Percentiles rank a stretch among this genome's conserved stretches.
phyloP scores from a whole-genome alignment of 257 asterid species.

The Marsdenia floribunda region DNA sequence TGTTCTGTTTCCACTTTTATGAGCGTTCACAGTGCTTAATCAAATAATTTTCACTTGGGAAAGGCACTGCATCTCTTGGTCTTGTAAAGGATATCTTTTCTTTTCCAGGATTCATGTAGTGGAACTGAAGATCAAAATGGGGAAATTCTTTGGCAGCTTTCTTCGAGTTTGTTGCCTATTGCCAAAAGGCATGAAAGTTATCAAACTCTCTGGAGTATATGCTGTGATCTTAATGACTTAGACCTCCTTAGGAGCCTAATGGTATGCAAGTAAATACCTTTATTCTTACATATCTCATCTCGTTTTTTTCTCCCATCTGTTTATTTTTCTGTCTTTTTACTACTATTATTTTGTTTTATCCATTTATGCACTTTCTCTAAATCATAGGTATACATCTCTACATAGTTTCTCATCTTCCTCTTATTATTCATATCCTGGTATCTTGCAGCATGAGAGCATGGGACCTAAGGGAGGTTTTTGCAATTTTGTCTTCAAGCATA shows the following conservation, averaged over 20 bases:
- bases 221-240: conserved; percentile 62
- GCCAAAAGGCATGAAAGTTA: conserved; percentile 86
- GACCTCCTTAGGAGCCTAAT: conserved; percentile 78
- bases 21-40: background rate
- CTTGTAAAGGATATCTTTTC: background rate
- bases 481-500: conserved; percentile 76
- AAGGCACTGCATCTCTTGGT: background rate
- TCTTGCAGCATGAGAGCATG: conserved; percentile 71
- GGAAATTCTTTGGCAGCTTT: conserved; percentile 46
- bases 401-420: background rate
- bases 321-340: background rate
- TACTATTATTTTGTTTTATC: background rate
- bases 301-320: background rate
- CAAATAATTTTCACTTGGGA: background rate
- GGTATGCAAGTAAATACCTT: conserved; percentile 40
- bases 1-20: background rate
- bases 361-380: background rate
- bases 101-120: conserved; percentile 46
- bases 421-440: background rate
- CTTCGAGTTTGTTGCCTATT: conserved; percentile 60
- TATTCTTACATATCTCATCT: conserved; percentile 2
- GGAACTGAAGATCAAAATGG: conserved; percentile 43
- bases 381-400: background rate
- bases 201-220: conserved; percentile 80
- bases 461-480: conserved; percentile 94